These are phyloP conservation scores for Yarrowia yakushimensis DNA, from an alignment of 805 yeast genomes.

Conservation along the genomic window DNA sequence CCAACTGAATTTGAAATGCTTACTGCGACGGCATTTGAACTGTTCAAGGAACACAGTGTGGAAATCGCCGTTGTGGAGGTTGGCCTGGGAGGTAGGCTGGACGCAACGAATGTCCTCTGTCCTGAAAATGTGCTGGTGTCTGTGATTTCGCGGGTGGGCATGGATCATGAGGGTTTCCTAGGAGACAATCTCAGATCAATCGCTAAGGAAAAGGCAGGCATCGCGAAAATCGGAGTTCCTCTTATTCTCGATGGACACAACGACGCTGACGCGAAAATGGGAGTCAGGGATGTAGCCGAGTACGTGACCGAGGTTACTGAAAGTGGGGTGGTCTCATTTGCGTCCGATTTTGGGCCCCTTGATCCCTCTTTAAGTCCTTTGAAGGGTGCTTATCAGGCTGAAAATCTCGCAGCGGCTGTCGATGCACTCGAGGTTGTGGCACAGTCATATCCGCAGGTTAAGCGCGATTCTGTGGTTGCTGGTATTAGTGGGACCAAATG, in stretches of 20 bases:
- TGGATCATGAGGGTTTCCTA: constrained; percentile 77
- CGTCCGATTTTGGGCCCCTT: background rate
- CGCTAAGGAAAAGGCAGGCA: constrained; percentile 83
- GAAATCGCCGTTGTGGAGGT: constrained; percentile 86
- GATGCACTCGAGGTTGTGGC: constrained; percentile 46
- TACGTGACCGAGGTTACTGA: constrained; percentile 36
- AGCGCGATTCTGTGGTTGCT: constrained; percentile 39
- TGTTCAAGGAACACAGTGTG: constrained; percentile 58
- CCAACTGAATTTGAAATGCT: constrained; percentile 87
- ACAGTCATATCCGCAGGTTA: constrained; percentile 36
- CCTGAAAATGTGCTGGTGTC: constrained; percentile 51
- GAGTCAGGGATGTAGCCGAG: constrained; percentile 43
- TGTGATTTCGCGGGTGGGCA: constrained; percentile 78
- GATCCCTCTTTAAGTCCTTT: constrained; percentile 47
- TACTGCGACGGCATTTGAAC: constrained; percentile 79
- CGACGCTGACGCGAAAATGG: constrained; percentile 47
- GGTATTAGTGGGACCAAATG: constrained; percentile 52
- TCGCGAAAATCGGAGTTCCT: constrained; percentile 58
- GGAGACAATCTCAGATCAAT: constrained; percentile 66
- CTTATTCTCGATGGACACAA: constrained; percentile 74
- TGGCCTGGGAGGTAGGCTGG: constrained; percentile 86
- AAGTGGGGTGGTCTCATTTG: constrained; percentile 28
- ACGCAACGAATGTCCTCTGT: constrained; percentile 72
- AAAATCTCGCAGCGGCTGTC: constrained; percentile 67
- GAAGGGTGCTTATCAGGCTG: constrained; percentile 67